phyloP scores from a whole-genome alignment of 345 rosid species.

The Arabidopsis suecica region DNA sequence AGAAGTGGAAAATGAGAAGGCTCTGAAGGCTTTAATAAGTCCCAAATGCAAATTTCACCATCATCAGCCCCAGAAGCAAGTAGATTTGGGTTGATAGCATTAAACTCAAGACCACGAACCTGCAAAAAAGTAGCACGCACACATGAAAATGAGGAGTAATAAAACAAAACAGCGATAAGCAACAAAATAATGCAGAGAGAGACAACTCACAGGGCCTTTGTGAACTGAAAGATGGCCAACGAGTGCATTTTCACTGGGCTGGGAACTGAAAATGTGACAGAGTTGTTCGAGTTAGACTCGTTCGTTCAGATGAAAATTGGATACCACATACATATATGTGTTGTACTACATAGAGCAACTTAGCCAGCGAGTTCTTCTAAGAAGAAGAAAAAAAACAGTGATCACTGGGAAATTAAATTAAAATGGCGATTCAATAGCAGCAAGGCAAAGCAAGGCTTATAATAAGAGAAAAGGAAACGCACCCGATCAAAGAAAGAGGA shows the following conservation, averaged over 20 bases:
- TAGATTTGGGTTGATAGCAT: conserved; percentile 69
- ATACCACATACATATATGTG: background rate
- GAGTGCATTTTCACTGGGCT: conserved; percentile 61
- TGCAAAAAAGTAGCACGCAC: conserved; percentile 30
- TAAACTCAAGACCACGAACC: conserved; percentile 99
- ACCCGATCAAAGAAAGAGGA: conserved; percentile 80
- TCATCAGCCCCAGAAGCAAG: conserved; percentile 99
- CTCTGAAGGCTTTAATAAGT: conserved; percentile 76
- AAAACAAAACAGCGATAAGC: conserved; percentile 3
- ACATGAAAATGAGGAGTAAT: conserved; percentile 2
- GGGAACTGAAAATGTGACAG: conserved; percentile 56
- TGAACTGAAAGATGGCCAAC: conserved; percentile 84
- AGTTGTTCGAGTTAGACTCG: conserved; percentile 21
- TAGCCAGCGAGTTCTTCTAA: background rate
- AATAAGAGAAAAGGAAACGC: conserved; percentile 16
- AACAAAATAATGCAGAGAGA: conserved; percentile 16
- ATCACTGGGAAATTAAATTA: background rate
- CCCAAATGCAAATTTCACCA: conserved; percentile 98
- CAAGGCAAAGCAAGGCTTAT: background rate
- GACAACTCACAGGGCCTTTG: conserved; percentile 88
- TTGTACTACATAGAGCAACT: background rate
- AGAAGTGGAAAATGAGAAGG: conserved; percentile 88
- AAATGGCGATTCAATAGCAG: conserved; percentile 3
- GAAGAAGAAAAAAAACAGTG: background rate
- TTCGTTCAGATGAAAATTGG: conserved; percentile 11